These are phyloP conservation scores for Bolboschoenus planiculmis DNA, from an alignment of 176 grass and related monocot genomes.

Conservation along the genomic window DNA sequence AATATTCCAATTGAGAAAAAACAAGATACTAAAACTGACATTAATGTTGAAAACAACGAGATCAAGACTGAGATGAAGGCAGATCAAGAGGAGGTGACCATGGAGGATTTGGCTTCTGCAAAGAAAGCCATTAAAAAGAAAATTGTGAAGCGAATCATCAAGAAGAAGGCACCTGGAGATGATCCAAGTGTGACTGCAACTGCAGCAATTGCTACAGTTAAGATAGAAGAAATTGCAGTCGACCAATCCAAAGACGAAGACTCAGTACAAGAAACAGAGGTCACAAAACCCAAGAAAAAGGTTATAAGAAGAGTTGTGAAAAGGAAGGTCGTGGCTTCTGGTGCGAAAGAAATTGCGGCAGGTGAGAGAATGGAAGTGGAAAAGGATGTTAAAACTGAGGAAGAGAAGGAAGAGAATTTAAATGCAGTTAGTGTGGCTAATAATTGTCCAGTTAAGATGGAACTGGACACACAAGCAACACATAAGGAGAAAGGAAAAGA, in stretches of 20 bases:
- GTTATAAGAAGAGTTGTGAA: slow-evolving; percentile 91
- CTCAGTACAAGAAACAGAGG: slow-evolving; percentile 33
- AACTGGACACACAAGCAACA: slow-evolving; percentile 37
- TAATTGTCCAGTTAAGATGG: slow-evolving; percentile 32
- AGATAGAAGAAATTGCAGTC: slow-evolving; percentile 23
- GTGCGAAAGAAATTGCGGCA: slow-evolving; percentile 29
- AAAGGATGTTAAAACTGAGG: slow-evolving; percentile 31
- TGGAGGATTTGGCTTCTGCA: slow-evolving; percentile 29
- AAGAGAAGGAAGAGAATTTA: slow-evolving; percentile 36
- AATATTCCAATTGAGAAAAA: slow-evolving; percentile 12
- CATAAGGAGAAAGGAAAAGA: slow-evolving; percentile 34
- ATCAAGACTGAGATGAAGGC: slow-evolving; percentile 29
- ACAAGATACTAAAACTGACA: not conserved
- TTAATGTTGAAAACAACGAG: slow-evolving; percentile 12
- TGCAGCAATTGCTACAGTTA: not conserved
- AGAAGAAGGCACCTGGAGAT: slow-evolving; percentile 51
- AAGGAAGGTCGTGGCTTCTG: slow-evolving; percentile 49
- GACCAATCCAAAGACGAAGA: slow-evolving; percentile 17
- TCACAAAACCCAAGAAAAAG: slow-evolving; percentile 58
- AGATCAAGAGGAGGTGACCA: slow-evolving; percentile 21
- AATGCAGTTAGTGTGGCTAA: not conserved
- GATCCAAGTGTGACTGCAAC: slow-evolving; percentile 30
- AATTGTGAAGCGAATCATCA: slow-evolving; percentile 83
- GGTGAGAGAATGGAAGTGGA: slow-evolving; percentile 42
- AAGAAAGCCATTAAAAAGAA: slow-evolving; percentile 84